phyloP scores from a whole-genome alignment of 139 green algal genomes.

The Trebouxia sp. region DNA sequence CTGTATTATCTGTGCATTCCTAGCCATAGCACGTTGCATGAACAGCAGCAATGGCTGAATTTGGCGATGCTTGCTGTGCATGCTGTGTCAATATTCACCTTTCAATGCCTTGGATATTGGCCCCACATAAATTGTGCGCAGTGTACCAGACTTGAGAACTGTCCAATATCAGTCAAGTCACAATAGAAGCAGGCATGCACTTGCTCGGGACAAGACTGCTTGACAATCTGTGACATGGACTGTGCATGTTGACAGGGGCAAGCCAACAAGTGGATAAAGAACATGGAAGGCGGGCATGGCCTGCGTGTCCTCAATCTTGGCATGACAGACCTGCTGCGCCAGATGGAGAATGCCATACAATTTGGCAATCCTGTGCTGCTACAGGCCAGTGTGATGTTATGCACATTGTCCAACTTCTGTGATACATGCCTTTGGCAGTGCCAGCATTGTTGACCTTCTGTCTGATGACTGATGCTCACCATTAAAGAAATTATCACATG shows the following conservation, averaged over 20 bases:
- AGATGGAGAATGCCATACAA: constrained; percentile 82
- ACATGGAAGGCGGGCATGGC: constrained; percentile 70
- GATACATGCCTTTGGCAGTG: too few relatives aligned
- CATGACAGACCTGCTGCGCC: constrained; percentile 74
- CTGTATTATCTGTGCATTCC: too few relatives aligned
- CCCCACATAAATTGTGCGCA: background rate
- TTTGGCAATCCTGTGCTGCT: constrained; percentile 82
- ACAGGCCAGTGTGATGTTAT: constrained; percentile 36
- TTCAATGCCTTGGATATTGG: background rate
- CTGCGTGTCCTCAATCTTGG: constrained; percentile 75
- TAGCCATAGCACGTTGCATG: too few relatives aligned
- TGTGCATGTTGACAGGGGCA: constrained; percentile 56
- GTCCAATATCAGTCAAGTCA: too few relatives aligned
- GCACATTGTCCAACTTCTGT: background rate
- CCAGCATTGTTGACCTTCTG: too few relatives aligned
- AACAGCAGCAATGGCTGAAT: too few relatives aligned
- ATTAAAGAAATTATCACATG: too few relatives aligned
- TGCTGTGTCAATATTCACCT: background rate
- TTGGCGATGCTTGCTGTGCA: background rate
- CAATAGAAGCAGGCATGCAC: too few relatives aligned
- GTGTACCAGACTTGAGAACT: too few relatives aligned
- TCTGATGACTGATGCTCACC: too few relatives aligned
- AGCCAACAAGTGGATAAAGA: constrained; percentile 83
- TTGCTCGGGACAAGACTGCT: too few relatives aligned
- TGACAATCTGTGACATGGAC: background rate